Base-by-base conservation (phyloP, 495 filamentous ascomycete species). In the Aspergillus saccharolyticus region DNA sequence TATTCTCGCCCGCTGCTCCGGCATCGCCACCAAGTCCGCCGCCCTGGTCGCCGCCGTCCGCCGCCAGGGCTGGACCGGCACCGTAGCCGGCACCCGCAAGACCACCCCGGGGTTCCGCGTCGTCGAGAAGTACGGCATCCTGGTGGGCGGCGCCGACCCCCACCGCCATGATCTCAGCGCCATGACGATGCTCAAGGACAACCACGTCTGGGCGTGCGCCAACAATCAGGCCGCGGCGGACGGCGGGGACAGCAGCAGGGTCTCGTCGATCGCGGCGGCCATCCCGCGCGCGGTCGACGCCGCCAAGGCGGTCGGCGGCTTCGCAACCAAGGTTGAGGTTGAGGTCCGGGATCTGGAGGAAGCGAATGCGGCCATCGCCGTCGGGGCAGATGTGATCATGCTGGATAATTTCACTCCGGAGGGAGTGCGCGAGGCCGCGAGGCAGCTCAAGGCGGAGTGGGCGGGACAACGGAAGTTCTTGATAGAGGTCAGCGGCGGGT, bases 101-200 rank as follows among this genome's bases (percentile, higher is more conserved):
- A 97, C 95, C 3, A 98, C 94, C 1, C 94, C 94, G 0, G 94
- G 95, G 0, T 97, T 97, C 74, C 81, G 94, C 3, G 76, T 98
- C 9, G 91, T 97, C 2, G 94, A 98, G 78, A 98, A 98, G 77
- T 98, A 97, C 69, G 94, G 90, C 51, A 96, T 98, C 85, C 75
- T 96, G 15, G 85, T 96, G 15, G 94, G 92, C 18, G 95, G 95
- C 17, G 89, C 87, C 30, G 94, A 98, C 67, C 83, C 86, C 1
- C 95, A 98, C 67, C 82, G 94, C 15, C 89, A 96, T 71, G 95
- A 97, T 72, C 74, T 98, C 42, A 90, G 86, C 59, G 80, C 85
- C 44, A 97, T 98, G 94, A 90, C 89, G 21, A 98, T 98, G 94
- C 79, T 98, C 51, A 98, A 98, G 76, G 94, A 98, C 72, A 98